Conservation (phyloP, 2,329 filamentous ascomycete species). For the Aureobasidium melanogenum region DNA sequence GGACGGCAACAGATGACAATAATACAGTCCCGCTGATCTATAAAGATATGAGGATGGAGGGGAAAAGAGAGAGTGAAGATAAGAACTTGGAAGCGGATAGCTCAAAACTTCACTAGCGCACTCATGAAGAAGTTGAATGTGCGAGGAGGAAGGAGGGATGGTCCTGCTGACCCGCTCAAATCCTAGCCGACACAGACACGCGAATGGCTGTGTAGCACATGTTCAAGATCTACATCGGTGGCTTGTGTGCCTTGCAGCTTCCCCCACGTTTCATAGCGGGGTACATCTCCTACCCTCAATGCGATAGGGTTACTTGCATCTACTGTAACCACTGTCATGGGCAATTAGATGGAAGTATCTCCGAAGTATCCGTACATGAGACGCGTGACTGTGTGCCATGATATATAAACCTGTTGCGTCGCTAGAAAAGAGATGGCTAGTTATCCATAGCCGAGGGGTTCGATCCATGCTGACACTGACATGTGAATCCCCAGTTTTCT, state of each 20-base stretch:
- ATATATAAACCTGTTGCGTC: not conserved
- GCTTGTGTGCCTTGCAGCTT: constrained; percentile 10
- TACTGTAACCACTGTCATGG: not conserved
- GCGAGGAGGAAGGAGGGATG: not conserved
- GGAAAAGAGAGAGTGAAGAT: not conserved
- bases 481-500: not conserved
- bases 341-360: not conserved
- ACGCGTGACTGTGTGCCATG: constrained; percentile 8
- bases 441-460: not conserved
- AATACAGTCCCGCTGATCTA: constrained; percentile 1
- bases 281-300: not conserved
- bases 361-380: not conserved
- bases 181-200: not conserved
- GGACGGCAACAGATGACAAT: not conserved
- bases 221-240: constrained; percentile 3
- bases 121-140: not conserved
- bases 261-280: constrained; percentile 4
- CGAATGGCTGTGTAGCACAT: constrained; percentile 4
- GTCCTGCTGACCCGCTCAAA: not conserved
- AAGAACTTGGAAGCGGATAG: not conserved
- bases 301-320: constrained; percentile 6
- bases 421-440: not conserved
- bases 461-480: not conserved
- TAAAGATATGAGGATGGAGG: not conserved
- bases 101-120: constrained; percentile 8